Conservation (phyloP, 2,329 filamentous ascomycete genomes). For the Fusarium vanettenii region DNA sequence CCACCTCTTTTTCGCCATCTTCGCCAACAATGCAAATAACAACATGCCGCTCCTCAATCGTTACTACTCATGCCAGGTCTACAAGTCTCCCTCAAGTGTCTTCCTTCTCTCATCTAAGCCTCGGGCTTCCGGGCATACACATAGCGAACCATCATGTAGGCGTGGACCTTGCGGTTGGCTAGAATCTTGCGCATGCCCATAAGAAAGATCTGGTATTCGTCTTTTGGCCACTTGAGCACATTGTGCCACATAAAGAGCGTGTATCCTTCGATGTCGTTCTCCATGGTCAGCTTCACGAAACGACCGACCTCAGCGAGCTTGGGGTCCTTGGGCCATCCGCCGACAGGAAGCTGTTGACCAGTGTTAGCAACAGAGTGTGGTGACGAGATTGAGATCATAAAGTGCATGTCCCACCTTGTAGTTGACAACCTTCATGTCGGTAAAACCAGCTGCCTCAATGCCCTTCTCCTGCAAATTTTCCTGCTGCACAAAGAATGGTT, state of each 20-base stretch:
- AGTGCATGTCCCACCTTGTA: slow-evolving; percentile 25
- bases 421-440: slow-evolving; percentile 23
- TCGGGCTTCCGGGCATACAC: slow-evolving; percentile 34
- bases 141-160: slow-evolving; percentile 36
- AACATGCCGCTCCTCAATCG: not conserved
- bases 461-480: slow-evolving; percentile 27
- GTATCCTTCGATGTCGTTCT: slow-evolving; percentile 41
- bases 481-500: slow-evolving; percentile 27
- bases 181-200: slow-evolving; percentile 19
- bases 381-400: not conserved
- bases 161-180: slow-evolving; percentile 28
- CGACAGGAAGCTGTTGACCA: slow-evolving; percentile 28
- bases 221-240: slow-evolving; percentile 30
- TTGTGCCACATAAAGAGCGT: slow-evolving; percentile 34
- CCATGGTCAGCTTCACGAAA: slow-evolving; percentile 35
- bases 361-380: not conserved
- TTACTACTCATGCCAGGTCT: not conserved
- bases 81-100: not conserved
- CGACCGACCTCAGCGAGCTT: slow-evolving; percentile 35
- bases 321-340: slow-evolving; percentile 36
- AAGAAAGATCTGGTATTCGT: slow-evolving; percentile 35
- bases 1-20: not conserved
- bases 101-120: not conserved
- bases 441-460: slow-evolving; percentile 36
- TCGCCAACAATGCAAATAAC: not conserved